These are phyloP conservation scores for Tetratostichococcus sp. DNA, from an alignment of 139 green algal genomes.

Conservation along the genomic window DNA sequence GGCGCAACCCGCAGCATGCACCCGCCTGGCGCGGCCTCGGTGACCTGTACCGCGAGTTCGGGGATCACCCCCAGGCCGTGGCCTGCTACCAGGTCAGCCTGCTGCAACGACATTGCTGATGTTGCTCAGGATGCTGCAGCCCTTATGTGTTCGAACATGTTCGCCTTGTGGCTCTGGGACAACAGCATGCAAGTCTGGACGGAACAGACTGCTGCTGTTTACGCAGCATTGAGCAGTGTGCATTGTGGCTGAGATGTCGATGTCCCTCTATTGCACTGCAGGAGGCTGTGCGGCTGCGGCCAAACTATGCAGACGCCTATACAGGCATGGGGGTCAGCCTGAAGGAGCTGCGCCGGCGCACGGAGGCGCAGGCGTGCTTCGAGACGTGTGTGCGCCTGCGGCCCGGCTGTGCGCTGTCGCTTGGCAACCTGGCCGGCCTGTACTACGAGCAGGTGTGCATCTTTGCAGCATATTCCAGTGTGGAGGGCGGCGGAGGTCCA, in stretches of 20 bases:
- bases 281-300: constrained; percentile 53
- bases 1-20: constrained; percentile 45
- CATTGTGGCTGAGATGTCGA: too few species aligned
- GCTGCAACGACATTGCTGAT: too few species aligned
- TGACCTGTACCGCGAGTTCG: constrained; percentile 55
- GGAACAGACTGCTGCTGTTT: too few species aligned
- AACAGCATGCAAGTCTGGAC: too few species aligned
- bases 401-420: constrained; percentile 57
- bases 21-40: constrained; percentile 76
- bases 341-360: constrained; percentile 56
- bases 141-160: too few species aligned
- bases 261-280: constrained; percentile 9
- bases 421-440: constrained; percentile 66
- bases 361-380: constrained; percentile 59
- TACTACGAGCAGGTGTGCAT: not conserved
- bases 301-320: constrained; percentile 61
- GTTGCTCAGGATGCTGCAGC: too few species aligned
- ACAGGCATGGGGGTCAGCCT: constrained; percentile 62
- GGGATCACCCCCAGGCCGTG: constrained; percentile 47
- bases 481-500: too few species aligned
- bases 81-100: constrained; percentile 51
- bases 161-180: too few species aligned
- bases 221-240: too few species aligned
- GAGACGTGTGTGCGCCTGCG: constrained; percentile 49
- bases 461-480: too few species aligned